These are phyloP conservation scores for Bisporella sp. DNA, from an alignment of 2,329 filamentous ascomycete species.

Conservation along the genomic window DNA sequence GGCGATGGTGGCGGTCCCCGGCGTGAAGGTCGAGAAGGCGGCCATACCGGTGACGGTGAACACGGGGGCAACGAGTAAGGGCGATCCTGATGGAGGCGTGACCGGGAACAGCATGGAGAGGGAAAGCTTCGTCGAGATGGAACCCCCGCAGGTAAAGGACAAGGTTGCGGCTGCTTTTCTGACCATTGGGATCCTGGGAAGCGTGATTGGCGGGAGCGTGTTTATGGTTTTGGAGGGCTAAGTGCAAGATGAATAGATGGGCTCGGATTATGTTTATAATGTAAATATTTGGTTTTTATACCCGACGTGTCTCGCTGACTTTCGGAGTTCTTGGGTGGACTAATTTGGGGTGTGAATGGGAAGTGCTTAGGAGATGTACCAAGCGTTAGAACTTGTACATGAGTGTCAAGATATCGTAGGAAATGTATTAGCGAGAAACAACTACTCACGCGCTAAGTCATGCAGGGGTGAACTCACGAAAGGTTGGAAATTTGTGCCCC, in stretches of 20 bases:
- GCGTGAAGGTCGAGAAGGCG: conserved; percentile 20
- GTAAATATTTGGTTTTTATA: too few species aligned
- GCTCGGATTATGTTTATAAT: too few species aligned
- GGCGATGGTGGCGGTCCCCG: conserved; percentile 26
- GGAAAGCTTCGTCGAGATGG: not conserved
- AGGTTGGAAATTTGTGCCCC: too few species aligned
- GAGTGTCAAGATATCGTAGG: too few species aligned
- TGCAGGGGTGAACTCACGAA: too few species aligned
- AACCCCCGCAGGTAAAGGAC: conserved; percentile 30
- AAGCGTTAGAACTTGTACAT: too few species aligned
- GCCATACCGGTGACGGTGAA: conserved; percentile 31
- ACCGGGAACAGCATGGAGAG: not conserved
- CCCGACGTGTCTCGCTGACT: too few species aligned
- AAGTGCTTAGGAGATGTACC: too few species aligned
- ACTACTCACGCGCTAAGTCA: too few species aligned
- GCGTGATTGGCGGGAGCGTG: conserved; percentile 15
- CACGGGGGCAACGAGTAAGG: conserved; percentile 29
- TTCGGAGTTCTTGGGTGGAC: too few species aligned
- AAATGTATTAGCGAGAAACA: too few species aligned
- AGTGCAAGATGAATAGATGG: not conserved
- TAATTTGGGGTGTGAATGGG: too few species aligned
- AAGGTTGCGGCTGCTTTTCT: conserved; percentile 35
- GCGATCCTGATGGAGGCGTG: conserved; percentile 12
- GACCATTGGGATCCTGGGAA: conserved; percentile 27
- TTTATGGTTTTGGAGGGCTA: conserved; percentile 9